phyloP scores from a whole-genome alignment of 345 rosid genomes.

The Luvunga scandens region DNA sequence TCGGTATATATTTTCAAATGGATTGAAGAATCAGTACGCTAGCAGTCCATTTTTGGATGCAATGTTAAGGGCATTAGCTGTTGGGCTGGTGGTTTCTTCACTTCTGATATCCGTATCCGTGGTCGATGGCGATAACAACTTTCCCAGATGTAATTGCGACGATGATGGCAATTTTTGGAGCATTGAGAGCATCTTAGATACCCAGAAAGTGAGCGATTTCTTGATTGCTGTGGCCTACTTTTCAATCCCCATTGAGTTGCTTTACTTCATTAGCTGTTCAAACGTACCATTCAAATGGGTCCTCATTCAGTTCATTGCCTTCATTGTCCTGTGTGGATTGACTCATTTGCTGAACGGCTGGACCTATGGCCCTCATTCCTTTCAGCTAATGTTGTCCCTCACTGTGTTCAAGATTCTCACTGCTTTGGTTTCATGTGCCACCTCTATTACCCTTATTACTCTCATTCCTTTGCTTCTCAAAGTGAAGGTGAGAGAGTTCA shows the following conservation, averaged over 20 bases:
- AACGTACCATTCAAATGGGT: constrained; percentile 98
- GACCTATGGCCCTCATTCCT: constrained; percentile 80
- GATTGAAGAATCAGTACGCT: constrained; percentile 28
- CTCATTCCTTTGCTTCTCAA: constrained; percentile 89
- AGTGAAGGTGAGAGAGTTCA: constrained; percentile 88
- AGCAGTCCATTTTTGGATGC: constrained; percentile 39
- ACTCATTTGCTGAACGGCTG: constrained; percentile 95
- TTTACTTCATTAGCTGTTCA: constrained; percentile 94
- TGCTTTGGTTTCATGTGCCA: constrained; percentile 94
- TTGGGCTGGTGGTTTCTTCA: constrained; percentile 46
- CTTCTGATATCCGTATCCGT: constrained; percentile 37
- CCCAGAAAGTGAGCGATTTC: constrained; percentile 87
- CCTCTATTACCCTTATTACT: constrained; percentile 85
- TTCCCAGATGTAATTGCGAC: constrained; percentile 76
- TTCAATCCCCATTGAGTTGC: constrained; percentile 89
- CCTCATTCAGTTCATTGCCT: constrained; percentile 84
- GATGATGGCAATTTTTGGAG: constrained; percentile 84
- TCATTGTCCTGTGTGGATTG: constrained; percentile 96
- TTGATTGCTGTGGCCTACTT: constrained; percentile 93
- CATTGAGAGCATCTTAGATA: constrained; percentile 71
- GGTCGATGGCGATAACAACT: constrained; percentile 42
- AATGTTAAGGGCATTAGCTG: constrained; percentile 63
- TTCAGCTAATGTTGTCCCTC: constrained; percentile 83
- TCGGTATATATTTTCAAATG: constrained; percentile 22
- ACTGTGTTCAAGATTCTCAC: constrained; percentile 91